Evolutionary conservation across 441 rosid species (phyloP).

Genomic region (Gossypium gossypioides): DNA sequence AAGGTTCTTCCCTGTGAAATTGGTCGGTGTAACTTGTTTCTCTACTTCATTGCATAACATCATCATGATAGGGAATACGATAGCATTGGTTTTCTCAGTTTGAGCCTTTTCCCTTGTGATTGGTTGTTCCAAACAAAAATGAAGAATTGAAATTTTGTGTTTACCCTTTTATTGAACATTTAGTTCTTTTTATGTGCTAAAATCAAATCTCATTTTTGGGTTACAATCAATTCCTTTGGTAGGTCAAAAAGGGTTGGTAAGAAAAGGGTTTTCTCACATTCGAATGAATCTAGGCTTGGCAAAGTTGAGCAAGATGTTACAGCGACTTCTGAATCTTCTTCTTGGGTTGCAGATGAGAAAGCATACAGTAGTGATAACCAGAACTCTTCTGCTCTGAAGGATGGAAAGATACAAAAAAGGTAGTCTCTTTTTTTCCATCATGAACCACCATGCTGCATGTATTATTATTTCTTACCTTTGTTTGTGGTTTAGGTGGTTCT

Average conservation of each 20-base stretch:
- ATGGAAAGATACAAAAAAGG: constrained; percentile 44
- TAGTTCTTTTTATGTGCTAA: background rate
- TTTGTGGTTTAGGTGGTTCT: background rate
- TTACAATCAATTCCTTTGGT: constrained; percentile 15
- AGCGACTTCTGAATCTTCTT: constrained; percentile 68
- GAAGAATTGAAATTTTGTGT: background rate
- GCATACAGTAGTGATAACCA: constrained; percentile 56
- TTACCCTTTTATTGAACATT: background rate
- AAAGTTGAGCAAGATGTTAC: constrained; percentile 35
- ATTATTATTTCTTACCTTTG: background rate
- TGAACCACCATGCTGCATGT: background rate
- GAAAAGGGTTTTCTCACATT: constrained; percentile 24
- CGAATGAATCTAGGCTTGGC: constrained; percentile 30
- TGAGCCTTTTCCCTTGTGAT: background rate
- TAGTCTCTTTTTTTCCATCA: constrained; percentile 15
- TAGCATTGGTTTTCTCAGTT: background rate
- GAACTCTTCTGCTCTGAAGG: constrained; percentile 31
- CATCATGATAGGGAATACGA: background rate
- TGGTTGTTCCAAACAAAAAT: background rate
- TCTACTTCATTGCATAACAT: background rate
- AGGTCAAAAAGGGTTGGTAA: constrained; percentile 44
- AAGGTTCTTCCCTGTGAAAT: background rate
- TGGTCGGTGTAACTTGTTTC: background rate
- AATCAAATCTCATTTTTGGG: background rate
- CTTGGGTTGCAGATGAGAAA: constrained; percentile 63